Percentiles rank a stretch among this genome's conserved stretches.
These are phyloP conservation scores for Senna siamea DNA, from an alignment of 306 rosid species.

Conservation along the genomic window DNA sequence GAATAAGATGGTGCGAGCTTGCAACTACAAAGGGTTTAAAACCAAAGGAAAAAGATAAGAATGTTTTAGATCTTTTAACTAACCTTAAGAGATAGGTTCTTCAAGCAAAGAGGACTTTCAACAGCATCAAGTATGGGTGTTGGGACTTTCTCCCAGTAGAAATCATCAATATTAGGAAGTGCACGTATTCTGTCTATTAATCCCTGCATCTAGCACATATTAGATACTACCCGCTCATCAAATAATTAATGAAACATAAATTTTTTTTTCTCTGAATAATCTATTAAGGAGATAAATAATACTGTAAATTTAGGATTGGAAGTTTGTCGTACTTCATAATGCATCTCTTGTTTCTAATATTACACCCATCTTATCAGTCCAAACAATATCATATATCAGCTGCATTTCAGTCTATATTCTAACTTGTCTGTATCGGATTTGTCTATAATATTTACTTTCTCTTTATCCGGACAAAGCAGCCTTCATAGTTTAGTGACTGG, in stretches of 20 bases:
- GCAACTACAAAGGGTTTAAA: constrained; percentile 20
- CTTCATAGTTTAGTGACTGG: background rate
- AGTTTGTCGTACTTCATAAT: constrained; percentile 13
- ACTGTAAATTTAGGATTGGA: constrained; percentile 5
- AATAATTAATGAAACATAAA: constrained; percentile 21
- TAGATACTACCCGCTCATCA: constrained; percentile 27
- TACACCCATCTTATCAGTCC: constrained; percentile 10
- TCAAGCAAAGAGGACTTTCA: constrained; percentile 84
- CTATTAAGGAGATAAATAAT: constrained; percentile 25
- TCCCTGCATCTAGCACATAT: constrained; percentile 56
- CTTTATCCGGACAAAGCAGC: background rate
- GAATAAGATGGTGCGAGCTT: constrained; percentile 36
- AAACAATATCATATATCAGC: background rate
- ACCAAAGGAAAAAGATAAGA: constrained; percentile 22
- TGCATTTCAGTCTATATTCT: background rate
- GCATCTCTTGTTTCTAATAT: background rate
- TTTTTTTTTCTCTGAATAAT: background rate
- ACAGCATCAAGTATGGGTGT: constrained; percentile 87
- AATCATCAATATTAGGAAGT: constrained; percentile 59
- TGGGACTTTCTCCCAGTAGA: constrained; percentile 64
- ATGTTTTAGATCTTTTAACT: constrained; percentile 30
- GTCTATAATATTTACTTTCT: background rate
- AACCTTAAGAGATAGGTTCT: constrained; percentile 78
- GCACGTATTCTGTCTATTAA: constrained; percentile 51
- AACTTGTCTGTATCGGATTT: background rate